Conservation (phyloP, 1,139 yeast genomes). For the Lodderomyces elongisporus region DNA sequence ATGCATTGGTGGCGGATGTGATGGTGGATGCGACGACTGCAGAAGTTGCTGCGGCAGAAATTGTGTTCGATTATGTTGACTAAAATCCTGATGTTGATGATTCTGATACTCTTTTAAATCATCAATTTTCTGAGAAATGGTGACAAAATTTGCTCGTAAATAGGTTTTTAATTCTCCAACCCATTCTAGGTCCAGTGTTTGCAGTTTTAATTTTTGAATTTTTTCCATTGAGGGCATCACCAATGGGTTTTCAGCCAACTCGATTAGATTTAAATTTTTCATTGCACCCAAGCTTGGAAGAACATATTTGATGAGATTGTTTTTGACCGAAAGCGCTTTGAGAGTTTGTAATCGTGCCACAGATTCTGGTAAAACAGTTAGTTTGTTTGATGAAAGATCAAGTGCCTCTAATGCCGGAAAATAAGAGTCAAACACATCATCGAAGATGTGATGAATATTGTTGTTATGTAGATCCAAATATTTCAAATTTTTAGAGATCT, state of each 20-base stretch:
- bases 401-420: constrained; percentile 54
- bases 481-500: constrained; percentile 42
- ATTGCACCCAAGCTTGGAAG: constrained; percentile 55
- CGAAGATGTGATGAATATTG: constrained; percentile 49
- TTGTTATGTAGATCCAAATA: constrained; percentile 69
- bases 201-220: constrained; percentile 31
- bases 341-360: constrained; percentile 39
- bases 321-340: constrained; percentile 58
- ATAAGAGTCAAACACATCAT: constrained; percentile 16
- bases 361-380: constrained; percentile 38
- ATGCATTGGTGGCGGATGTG: neutral
- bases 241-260: constrained; percentile 66
- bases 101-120: neutral
- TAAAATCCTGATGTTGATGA: constrained; percentile 2
- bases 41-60: too few relatives aligned
- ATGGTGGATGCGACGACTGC: too few relatives aligned
- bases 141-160: constrained; percentile 25
- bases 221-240: constrained; percentile 43
- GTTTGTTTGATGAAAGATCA: constrained; percentile 59
- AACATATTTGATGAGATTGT: constrained; percentile 54
- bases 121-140: constrained; percentile 20
- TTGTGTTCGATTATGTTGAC: neutral
- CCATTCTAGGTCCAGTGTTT: constrained; percentile 48
- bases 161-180: constrained; percentile 46
- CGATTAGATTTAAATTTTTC: constrained; percentile 54